A percentile compares a stretch with the other conserved stretches of the same genome.
Evolutionary conservation across 768 basidiomycete species (phyloP).

Genomic region (Sistotremastrum suecicum): DNA sequence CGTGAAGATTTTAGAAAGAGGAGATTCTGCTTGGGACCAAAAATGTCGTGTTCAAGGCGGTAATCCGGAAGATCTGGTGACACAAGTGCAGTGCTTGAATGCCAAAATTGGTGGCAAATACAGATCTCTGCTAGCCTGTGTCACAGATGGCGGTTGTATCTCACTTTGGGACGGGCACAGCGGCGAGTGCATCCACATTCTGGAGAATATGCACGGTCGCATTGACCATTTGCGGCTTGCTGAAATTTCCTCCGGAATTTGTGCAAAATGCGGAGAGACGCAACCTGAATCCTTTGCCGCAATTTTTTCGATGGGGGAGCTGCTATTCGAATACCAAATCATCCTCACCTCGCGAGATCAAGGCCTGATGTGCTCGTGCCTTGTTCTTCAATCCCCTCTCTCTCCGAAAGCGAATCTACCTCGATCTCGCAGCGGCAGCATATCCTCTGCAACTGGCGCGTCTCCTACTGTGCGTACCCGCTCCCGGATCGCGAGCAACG

Average conservation of each 20-base stretch:
- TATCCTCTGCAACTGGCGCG: conserved; percentile 25
- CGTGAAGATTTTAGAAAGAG: conserved; percentile 43
- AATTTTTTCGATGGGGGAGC: conserved; percentile 49
- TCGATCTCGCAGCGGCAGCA: conserved; percentile 53
- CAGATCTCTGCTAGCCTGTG: conserved; percentile 42
- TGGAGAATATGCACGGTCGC: conserved; percentile 45
- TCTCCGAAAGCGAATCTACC: conserved; percentile 28
- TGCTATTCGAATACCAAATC: conserved; percentile 51
- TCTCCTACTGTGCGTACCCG: conserved; percentile 35
- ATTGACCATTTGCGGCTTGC: conserved; percentile 50
- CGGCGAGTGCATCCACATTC: conserved; percentile 43
- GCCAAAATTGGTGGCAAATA: conserved; percentile 35
- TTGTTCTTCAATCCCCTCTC: conserved; percentile 30
- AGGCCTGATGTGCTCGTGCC: conserved; percentile 57
- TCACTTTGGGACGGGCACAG: conserved; percentile 67
- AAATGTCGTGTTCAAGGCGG: conserved; percentile 46
- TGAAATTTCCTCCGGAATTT: conserved; percentile 38
- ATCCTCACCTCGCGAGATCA: conserved; percentile 16
- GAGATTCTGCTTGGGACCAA: conserved; percentile 25
- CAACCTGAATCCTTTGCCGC: conserved; percentile 52
- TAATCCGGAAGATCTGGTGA: conserved; percentile 37
- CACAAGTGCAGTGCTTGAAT: conserved; percentile 37
- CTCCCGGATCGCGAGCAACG: conserved; percentile 27
- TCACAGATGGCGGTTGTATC: conserved; percentile 51
- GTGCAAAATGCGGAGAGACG: conserved; percentile 57